Base-by-base conservation (phyloP, 371 early-diverging fungal genomes). In the Rhizopus sp. region DNA sequence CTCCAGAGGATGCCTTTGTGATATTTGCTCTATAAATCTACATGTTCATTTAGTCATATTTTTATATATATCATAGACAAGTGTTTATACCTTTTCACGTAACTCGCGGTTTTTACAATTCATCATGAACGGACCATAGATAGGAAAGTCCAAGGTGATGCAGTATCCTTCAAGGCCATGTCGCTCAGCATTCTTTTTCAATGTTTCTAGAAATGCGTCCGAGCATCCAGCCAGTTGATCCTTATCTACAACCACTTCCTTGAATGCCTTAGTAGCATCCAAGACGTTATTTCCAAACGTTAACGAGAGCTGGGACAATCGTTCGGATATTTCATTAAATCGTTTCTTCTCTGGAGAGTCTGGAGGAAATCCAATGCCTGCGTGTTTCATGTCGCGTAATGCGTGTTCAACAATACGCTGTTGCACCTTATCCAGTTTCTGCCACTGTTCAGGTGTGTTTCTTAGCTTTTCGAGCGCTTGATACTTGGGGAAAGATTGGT, bases 91-190 rank as follows among this genome's bases (percentile, higher is more conserved):
- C 57, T 73, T 68, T 64, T 84, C 84, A 31, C 88, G 81, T 3
- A 87, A 73, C 6, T 62, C 70, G 23, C 86, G 69, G 59, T 84
- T 85, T 32, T 62, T 72, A 63, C 85, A 83, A 64, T 80, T 83
- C 83, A 79, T 84, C 80, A 87, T 82, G 38, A 87, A 84, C 3
- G 88, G 86, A 1, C 78, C 80, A 51, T 75, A 77, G 33, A 81
- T 79, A 5, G 88, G 85, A 16, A 63, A 74, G 57, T 87, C 88
- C 49, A 87, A 53, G 1, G 88, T 87, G 10, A 85, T 77, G 31
- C 80, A 80, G 62, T 84, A 87, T 5, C 82, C 83, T 12, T 73
- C 72, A 2, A 79, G 59, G 5, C 73, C 78, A 13, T 68, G 62
- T 2, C 63, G 53, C 53, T 79, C 70, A 9, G 82, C 85, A 50